These are phyloP conservation scores for Grigorovia jiainica DNA, from an alignment of 805 yeast genomes.

Conservation along the genomic window DNA sequence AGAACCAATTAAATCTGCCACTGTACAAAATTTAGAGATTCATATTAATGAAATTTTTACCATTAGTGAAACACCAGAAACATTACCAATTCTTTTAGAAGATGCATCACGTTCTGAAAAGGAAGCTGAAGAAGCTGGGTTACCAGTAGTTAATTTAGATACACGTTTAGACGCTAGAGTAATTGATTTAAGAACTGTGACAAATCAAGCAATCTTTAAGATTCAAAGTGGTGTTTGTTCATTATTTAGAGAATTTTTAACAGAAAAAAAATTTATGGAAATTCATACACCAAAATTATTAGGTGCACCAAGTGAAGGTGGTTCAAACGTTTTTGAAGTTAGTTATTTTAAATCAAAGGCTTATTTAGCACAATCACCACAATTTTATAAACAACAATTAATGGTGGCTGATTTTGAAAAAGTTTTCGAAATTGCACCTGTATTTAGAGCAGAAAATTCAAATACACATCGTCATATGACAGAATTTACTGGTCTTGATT, in stretches of 20 bases:
- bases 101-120: conserved; percentile 94
- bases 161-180: conserved; percentile 93
- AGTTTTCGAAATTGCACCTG: conserved; percentile 95
- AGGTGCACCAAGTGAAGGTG: conserved; percentile 97
- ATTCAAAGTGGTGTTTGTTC: conserved; percentile 83
- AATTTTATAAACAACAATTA: conserved; percentile 93
- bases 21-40: conserved; percentile 85
- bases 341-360: conserved; percentile 82
- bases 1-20: conserved; percentile 81
- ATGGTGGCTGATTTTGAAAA: conserved; percentile 96
- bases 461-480: conserved; percentile 99
- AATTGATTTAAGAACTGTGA: conserved; percentile 90
- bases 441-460: conserved; percentile 97
- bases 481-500: conserved; percentile 92
- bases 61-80: conserved; percentile 81
- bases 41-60: conserved; percentile 63
- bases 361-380: conserved; percentile 95
- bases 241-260: conserved; percentile 82
- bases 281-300: conserved; percentile 93
- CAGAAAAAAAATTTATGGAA: conserved; percentile 64
- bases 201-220: conserved; percentile 95
- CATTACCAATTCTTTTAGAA: conserved; percentile 88
- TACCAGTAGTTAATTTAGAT: conserved; percentile 92
- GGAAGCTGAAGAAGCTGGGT: conserved; percentile 83
- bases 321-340: conserved; percentile 91